Percentiles rank a stretch among this genome's conserved stretches.
Evolutionary conservation across 2,329 filamentous ascomycete species (phyloP).

Genomic region (Cercospora sp.): DNA sequence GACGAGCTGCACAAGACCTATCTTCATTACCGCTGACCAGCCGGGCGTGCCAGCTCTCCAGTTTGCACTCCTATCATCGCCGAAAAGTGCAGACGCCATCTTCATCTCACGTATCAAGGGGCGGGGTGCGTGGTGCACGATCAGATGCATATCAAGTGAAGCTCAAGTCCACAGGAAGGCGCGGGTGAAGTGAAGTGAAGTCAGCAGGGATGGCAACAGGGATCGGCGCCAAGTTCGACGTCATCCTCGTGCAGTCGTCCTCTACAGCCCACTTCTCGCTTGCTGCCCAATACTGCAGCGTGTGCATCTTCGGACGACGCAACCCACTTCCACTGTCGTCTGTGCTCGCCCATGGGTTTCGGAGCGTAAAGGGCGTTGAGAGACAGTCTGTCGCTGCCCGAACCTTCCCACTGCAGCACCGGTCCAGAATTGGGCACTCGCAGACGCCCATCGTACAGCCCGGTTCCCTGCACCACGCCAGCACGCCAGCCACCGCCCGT

Average conservation of each 20-base stretch:
- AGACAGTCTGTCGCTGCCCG: not conserved
- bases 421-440: not conserved
- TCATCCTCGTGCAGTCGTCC: not conserved
- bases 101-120: not conserved
- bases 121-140: not conserved
- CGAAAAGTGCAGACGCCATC: not conserved
- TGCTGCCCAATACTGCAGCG: constrained; percentile 1
- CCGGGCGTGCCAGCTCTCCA: no score
- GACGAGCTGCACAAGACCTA: not conserved
- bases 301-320: not conserved
- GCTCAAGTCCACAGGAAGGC: not conserved
- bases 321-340: not conserved
- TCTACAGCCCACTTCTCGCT: not conserved
- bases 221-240: not conserved
- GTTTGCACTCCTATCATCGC: no score
- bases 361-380: not conserved
- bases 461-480: not conserved
- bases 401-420: not conserved
- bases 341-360: not conserved
- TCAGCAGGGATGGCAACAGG: not conserved
- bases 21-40: not conserved
- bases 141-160: not conserved
- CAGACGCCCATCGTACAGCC: not conserved
- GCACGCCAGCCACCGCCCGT: not conserved
- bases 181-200: constrained; percentile 3